phyloP scores from a whole-genome alignment of 768 basidiomycete genomes.

The Phanerochaete sordida region DNA sequence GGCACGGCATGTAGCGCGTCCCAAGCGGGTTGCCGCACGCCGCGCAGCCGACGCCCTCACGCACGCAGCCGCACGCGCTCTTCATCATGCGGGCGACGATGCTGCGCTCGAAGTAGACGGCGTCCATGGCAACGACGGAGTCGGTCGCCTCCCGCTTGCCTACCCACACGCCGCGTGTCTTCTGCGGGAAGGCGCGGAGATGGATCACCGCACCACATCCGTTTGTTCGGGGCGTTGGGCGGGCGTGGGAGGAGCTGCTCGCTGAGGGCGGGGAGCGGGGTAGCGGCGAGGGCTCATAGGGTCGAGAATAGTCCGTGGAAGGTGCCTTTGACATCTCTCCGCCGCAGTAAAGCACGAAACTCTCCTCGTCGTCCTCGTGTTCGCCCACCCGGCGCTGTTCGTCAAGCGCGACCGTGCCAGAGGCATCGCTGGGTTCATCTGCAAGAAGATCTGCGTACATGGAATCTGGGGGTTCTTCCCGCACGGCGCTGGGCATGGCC shows the following conservation, averaged over 20 bases:
- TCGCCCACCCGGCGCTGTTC: constrained; percentile 10
- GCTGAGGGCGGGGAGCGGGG: constrained; percentile 19
- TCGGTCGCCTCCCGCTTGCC: constrained; percentile 50
- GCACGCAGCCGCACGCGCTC: constrained; percentile 61
- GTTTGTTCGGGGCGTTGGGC: constrained; percentile 34
- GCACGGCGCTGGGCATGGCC: neutral
- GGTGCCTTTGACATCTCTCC: constrained; percentile 7
- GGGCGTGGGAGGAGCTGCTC: constrained; percentile 13
- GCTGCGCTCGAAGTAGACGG: constrained; percentile 53
- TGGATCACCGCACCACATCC: constrained; percentile 68
- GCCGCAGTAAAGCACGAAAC: constrained; percentile 42
- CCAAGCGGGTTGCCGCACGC: constrained; percentile 67
- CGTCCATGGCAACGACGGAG: constrained; percentile 53
- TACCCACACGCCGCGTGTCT: constrained; percentile 52
- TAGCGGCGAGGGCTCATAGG: constrained; percentile 34
- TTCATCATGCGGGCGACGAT: constrained; percentile 46
- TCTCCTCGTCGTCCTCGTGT: constrained; percentile 23
- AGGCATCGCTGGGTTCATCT: neutral
- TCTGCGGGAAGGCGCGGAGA: constrained; percentile 48
- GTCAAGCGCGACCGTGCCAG: neutral
- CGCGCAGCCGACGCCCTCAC: constrained; percentile 66
- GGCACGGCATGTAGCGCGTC: constrained; percentile 58
- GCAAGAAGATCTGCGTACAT: neutral
- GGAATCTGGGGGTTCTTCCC: neutral
- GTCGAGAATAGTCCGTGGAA: constrained; percentile 4